Conservation (phyloP, 352 stramenopile genomes). For the Phytophthora fragariaefolia region DNA sequence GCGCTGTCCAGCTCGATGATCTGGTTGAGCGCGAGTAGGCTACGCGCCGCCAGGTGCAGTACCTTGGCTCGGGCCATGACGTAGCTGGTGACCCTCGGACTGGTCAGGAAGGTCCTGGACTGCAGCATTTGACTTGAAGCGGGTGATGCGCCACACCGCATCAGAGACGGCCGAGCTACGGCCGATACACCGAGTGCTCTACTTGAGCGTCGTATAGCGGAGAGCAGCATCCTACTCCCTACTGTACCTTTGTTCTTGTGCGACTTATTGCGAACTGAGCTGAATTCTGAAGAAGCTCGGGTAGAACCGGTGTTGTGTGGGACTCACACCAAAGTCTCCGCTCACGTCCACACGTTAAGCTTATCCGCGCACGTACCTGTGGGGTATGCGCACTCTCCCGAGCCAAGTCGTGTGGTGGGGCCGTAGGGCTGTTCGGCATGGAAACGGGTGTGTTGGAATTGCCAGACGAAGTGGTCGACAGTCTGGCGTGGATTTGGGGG, state of each 20-base stretch:
- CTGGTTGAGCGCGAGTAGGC: slow-evolving; percentile 45
- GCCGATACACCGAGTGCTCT: background rate
- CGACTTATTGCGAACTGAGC: slow-evolving; percentile 24
- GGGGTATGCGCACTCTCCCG: background rate
- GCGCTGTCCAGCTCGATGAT: slow-evolving; percentile 42
- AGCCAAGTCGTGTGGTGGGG: background rate
- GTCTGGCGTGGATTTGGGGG: background rate
- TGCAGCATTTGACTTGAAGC: slow-evolving; percentile 2
- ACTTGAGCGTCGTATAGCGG: slow-evolving; percentile 16
- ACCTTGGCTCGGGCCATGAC: slow-evolving; percentile 47
- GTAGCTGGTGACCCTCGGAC: slow-evolving; percentile 33
- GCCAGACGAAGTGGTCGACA: background rate
- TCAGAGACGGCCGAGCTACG: background rate
- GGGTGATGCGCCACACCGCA: background rate
- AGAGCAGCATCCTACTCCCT: slow-evolving; percentile 22
- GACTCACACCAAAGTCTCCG: background rate
- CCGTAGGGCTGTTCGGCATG: background rate
- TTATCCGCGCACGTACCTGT: background rate
- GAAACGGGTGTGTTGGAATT: too few species aligned
- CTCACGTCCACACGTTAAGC: background rate
- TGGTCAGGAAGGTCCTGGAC: slow-evolving; percentile 28
- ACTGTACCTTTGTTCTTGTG: background rate
- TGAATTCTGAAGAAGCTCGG: slow-evolving; percentile 23
- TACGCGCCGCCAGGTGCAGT: slow-evolving; percentile 47
- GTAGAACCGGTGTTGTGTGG: background rate